phyloP scores from a whole-genome alignment of 352 stramenopile species.

The Paralagenidium karlingii region DNA sequence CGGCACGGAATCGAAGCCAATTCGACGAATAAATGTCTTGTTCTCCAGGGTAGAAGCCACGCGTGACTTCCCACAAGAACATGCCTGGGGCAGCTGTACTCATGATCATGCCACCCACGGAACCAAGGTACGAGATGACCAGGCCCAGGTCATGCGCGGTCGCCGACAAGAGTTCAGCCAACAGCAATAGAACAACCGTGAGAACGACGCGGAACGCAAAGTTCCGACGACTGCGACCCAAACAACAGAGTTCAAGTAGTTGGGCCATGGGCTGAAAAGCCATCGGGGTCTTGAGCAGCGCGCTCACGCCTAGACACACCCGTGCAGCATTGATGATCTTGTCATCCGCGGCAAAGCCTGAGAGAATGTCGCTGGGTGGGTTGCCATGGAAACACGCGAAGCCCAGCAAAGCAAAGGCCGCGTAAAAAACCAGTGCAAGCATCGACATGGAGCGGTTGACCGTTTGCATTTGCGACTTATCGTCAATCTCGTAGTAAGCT shows the following conservation, averaged over 20 bases:
- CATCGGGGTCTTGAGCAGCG: constrained; percentile 77
- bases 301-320: constrained; percentile 52
- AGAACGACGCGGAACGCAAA: constrained; percentile 52
- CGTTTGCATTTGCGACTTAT: constrained; percentile 51
- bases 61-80: constrained; percentile 64
- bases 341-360: constrained; percentile 52
- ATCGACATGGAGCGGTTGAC: constrained; percentile 50
- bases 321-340: constrained; percentile 66
- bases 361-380: constrained; percentile 77
- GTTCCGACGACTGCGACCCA: constrained; percentile 58
- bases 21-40: no score
- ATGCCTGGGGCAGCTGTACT: constrained; percentile 54
- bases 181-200: constrained; percentile 55
- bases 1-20: no score
- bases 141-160: constrained; percentile 49
- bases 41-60: no score
- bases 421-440: constrained; percentile 40
- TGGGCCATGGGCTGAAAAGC: constrained; percentile 76
- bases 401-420: constrained; percentile 49
- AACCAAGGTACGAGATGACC: constrained; percentile 68
- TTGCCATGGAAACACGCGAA: constrained; percentile 72
- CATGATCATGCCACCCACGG: constrained; percentile 55
- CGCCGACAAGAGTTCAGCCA: constrained; percentile 43
- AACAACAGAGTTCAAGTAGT: constrained; percentile 52
- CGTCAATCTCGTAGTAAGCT: constrained; percentile 62